Evolutionary conservation across 2,329 filamentous ascomycete species (phyloP).

Genomic region (Diaporthe velutina): DNA sequence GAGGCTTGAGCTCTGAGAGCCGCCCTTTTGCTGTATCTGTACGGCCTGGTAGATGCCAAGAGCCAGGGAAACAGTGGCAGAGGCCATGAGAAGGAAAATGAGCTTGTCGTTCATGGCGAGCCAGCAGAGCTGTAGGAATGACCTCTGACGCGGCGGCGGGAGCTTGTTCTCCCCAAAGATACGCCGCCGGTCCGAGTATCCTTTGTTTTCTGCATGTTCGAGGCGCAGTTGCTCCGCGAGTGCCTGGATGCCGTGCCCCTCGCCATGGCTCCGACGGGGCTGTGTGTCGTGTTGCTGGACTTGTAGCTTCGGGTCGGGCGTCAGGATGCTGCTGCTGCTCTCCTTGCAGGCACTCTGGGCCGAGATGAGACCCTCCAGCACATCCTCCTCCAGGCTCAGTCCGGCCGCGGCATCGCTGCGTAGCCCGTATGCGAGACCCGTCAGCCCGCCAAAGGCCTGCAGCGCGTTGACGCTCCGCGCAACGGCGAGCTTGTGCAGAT

Average conservation of each 20-base stretch:
- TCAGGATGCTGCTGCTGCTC: slow-evolving; percentile 40
- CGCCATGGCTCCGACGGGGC: slow-evolving; percentile 44
- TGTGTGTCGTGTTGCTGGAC: background rate
- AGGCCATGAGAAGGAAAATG: slow-evolving; percentile 77
- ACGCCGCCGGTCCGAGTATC: slow-evolving; percentile 73
- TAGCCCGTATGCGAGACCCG: slow-evolving; percentile 64
- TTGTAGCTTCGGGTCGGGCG: slow-evolving; percentile 10
- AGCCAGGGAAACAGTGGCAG: slow-evolving; percentile 79
- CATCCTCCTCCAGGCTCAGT: slow-evolving; percentile 63
- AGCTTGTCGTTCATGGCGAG: slow-evolving; percentile 88
- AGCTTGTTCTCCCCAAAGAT: slow-evolving; percentile 77
- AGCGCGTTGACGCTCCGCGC: slow-evolving; percentile 62
- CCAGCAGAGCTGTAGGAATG: slow-evolving; percentile 78
- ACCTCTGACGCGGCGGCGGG: slow-evolving; percentile 78
- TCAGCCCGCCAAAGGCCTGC: slow-evolving; percentile 64
- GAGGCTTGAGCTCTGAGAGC: slow-evolving; percentile 63
- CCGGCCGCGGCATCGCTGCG: slow-evolving; percentile 62
- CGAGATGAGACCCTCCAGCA: slow-evolving; percentile 57
- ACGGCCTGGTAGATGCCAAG: slow-evolving; percentile 79
- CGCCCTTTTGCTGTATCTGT: slow-evolving; percentile 47
- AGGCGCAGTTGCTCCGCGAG: slow-evolving; percentile 46
- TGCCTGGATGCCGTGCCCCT: slow-evolving; percentile 45
- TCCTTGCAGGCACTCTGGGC: slow-evolving; percentile 63
- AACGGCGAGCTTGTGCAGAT: slow-evolving; percentile 66
- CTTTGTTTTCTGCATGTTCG: slow-evolving; percentile 44